Percentiles rank a stretch among this genome's conserved stretches.
These are phyloP conservation scores for Suillus paluster DNA, from an alignment of 768 basidiomycete genomes.

Conservation along the genomic window DNA sequence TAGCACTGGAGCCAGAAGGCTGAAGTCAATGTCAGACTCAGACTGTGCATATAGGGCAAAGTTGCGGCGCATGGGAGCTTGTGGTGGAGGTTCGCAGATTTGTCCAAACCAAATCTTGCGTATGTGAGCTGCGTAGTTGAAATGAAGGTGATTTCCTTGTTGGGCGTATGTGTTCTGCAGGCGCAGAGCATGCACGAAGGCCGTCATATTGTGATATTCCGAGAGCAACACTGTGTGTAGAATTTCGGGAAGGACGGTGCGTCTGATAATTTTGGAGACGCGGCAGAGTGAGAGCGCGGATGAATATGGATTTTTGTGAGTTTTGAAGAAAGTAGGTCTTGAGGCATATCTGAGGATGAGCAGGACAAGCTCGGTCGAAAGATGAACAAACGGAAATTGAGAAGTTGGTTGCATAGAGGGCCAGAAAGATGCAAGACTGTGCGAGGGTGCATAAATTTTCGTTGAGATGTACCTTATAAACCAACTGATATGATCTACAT, in stretches of 20 bases:
- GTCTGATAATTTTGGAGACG: constrained; percentile 40
- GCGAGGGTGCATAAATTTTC: neutral
- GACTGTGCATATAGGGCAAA: constrained; percentile 12
- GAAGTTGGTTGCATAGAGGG: neutral
- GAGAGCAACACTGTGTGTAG: constrained; percentile 43
- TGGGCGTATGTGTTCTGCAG: constrained; percentile 25
- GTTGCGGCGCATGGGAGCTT: neutral
- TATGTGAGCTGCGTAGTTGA: constrained; percentile 38
- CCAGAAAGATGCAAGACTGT: neutral
- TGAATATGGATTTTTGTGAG: constrained; percentile 16
- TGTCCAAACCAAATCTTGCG: constrained; percentile 41
- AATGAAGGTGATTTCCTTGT: constrained; percentile 25
- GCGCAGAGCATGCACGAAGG: constrained; percentile 38
- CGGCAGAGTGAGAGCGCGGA: constrained; percentile 36
- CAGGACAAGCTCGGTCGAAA: constrained; percentile 42
- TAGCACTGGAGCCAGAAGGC: constrained; percentile 15
- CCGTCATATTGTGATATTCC: neutral
- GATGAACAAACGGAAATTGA: constrained; percentile 25
- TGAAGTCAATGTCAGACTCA: constrained; percentile 25
- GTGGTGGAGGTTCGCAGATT: constrained; percentile 30
- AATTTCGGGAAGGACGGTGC: constrained; percentile 41
- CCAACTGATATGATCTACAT: too few relatives aligned
- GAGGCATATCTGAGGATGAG: constrained; percentile 40
- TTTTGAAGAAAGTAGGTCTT: constrained; percentile 21
- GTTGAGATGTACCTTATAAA: constrained; percentile 2